These are phyloP conservation scores for Chalciporus chontae DNA, from an alignment of 768 basidiomycete species.

Conservation along the genomic window DNA sequence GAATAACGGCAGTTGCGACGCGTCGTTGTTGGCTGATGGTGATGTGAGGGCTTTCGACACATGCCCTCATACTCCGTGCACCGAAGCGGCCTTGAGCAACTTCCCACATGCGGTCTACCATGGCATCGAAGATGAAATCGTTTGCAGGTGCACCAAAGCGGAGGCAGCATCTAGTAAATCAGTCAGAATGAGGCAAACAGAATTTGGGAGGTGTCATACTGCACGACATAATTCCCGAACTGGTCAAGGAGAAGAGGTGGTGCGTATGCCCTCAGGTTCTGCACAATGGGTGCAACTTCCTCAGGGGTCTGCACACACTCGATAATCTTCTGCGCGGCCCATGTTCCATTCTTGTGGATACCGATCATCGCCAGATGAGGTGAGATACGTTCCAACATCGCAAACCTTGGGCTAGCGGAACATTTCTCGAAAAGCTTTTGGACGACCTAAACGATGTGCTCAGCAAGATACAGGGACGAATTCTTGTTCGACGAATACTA, in stretches of 20 bases:
- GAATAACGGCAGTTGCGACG: conserved; percentile 88
- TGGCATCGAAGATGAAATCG: conserved; percentile 97
- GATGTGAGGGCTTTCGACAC: conserved; percentile 87
- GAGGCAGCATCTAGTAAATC: conserved; percentile 69
- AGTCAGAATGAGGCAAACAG: conserved; percentile 1
- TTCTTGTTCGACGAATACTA: conserved; percentile 12
- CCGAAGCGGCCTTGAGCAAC: conserved; percentile 97
- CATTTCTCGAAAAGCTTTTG: conserved; percentile 96
- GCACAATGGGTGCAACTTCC: conserved; percentile 80
- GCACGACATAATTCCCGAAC: conserved; percentile 90
- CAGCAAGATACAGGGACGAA: neutral
- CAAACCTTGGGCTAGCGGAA: conserved; percentile 69
- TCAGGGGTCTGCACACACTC: conserved; percentile 88
- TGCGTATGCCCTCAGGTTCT: conserved; percentile 85
- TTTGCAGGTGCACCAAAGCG: conserved; percentile 87
- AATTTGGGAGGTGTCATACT: conserved; percentile 48
- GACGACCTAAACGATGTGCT: conserved; percentile 58
- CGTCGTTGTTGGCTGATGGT: conserved; percentile 90
- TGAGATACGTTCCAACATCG: conserved; percentile 90
- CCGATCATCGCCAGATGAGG: conserved; percentile 97
- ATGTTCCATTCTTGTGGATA: conserved; percentile 99
- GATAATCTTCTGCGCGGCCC: conserved; percentile 99
- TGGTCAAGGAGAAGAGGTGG: conserved; percentile 94
- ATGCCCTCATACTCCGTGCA: conserved; percentile 96
- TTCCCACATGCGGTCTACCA: conserved; percentile 98